These are phyloP conservation scores for Xerocomellus dryophilus DNA, from an alignment of 768 basidiomycete species.

Conservation along the genomic window DNA sequence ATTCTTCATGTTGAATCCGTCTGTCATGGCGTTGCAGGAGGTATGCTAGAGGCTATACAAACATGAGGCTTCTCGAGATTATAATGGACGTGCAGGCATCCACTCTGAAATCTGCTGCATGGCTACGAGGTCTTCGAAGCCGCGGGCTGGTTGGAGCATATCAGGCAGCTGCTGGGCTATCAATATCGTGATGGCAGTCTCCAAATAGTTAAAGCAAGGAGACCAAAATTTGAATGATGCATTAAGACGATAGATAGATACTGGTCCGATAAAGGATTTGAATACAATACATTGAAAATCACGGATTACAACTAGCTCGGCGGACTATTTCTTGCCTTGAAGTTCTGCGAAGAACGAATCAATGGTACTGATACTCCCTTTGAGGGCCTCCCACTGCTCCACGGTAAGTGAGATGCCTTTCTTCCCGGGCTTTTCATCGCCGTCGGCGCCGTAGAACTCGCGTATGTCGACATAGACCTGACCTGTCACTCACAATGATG, in stretches of 20 bases:
- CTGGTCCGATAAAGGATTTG: not conserved
- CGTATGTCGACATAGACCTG: constrained; percentile 64
- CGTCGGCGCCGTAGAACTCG: constrained; percentile 61
- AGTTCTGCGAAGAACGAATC: constrained; percentile 46
- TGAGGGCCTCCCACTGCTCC: constrained; percentile 69
- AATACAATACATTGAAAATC: not conserved
- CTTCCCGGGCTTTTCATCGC: constrained; percentile 73
- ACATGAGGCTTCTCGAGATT: constrained; percentile 53
- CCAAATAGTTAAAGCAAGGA: not conserved
- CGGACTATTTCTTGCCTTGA: constrained; percentile 18
- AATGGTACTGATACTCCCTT: constrained; percentile 41
- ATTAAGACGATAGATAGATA: constrained; percentile 5
- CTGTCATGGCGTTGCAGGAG: constrained; percentile 41
- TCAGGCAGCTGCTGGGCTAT: constrained; percentile 68
- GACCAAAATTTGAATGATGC: not conserved
- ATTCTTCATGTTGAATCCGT: not conserved
- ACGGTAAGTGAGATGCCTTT: constrained; percentile 68
- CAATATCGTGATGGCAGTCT: constrained; percentile 18
- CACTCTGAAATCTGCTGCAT: constrained; percentile 52
- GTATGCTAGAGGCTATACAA: constrained; percentile 52
- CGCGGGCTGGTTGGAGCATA: constrained; percentile 64
- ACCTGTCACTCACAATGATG: constrained; percentile 34
- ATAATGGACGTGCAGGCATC: constrained; percentile 63
- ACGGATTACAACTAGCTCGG: not conserved
- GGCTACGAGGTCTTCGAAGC: constrained; percentile 60